Evolutionary conservation across 768 basidiomycete genomes (phyloP), one percentile per base, ranked within the genome.

Genomic region (Leccinum incarnatum): DNA sequence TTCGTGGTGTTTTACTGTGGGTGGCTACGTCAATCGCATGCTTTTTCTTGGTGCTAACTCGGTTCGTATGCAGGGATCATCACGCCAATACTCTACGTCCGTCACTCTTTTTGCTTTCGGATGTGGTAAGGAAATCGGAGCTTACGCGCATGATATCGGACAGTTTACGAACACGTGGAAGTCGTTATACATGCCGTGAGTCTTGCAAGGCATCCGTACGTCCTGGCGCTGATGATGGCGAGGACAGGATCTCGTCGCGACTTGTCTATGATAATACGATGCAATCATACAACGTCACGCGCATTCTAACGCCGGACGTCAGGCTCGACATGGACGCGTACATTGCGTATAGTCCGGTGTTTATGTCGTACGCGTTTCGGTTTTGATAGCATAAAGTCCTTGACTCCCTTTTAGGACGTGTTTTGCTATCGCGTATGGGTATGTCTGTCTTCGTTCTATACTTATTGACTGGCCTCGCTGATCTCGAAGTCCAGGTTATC

Each of bases 401-500:
- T 29, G 48, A 29, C 48, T n/a, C n/a, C 9, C 2, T 46, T n/a
- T 15, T 48, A 72, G 71, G 30, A 65, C 71, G 3, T 55, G 56
- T 15, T 68, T 72, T 48, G 69, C 71, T 6, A 55, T 71, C 3
- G 64, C 73, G 25, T 72, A 83, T 53, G 65, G 69, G 71, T 66
- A 62, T 17, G 67, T 53, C 51, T 4, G 12, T 45, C 11, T 45
- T 45, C 19, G 10, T 51, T 7, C 3, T 49, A 2, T 8, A 17
- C 17, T 29, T 17, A 17, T 15, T 27, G 15, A 14, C 12, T 49
- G 17, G 25, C 8, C 27, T 11, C 25, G 48, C 27, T 49, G 15
- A 75, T 82, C 30, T 83, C 77, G 81, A 3, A 88, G 5, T 87
- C 69, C 19, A 91, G 89, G 19, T 78, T 93, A 15, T 89, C 87